Percentiles rank a stretch among this genome's conserved stretches.
Conservation (phyloP, 2,329 filamentous ascomycete species). For the Xylaria sp. region DNA sequence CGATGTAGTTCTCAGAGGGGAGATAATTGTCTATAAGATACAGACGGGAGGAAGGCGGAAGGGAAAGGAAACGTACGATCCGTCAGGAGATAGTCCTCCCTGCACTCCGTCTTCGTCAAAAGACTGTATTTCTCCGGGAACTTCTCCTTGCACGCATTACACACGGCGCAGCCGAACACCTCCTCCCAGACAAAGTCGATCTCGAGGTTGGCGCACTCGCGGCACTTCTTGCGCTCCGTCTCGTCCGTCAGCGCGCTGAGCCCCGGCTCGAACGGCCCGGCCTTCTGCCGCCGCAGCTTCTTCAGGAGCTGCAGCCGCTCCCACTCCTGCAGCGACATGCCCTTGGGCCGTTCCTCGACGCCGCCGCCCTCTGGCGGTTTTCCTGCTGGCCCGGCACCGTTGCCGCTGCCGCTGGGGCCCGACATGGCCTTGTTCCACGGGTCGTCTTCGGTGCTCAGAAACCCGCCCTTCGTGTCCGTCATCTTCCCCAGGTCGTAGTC, state of each 20-base stretch:
- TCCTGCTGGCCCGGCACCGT: conserved; percentile 30
- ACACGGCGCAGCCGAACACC: conserved; percentile 76
- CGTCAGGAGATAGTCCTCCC: conserved; percentile 92
- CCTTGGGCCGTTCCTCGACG: conserved; percentile 71
- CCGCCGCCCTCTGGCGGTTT: conserved; percentile 39
- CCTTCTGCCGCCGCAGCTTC: conserved; percentile 72
- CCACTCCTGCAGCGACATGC: conserved; percentile 93
- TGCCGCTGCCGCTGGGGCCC: conserved; percentile 41
- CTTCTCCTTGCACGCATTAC: conserved; percentile 85
- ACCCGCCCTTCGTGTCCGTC: conserved; percentile 97
- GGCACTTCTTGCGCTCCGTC: conserved; percentile 73
- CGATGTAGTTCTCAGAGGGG: too few species aligned
- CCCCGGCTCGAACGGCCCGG: conserved; percentile 86
- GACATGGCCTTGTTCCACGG: conserved; percentile 81
- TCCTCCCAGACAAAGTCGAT: conserved; percentile 97
- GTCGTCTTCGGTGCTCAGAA: conserved; percentile 89
- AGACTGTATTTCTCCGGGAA: conserved; percentile 91
- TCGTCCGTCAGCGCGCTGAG: conserved; percentile 74
- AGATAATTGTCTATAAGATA: background rate
- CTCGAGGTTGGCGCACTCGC: conserved; percentile 82
- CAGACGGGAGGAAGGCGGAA: background rate
- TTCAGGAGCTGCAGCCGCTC: conserved; percentile 79
- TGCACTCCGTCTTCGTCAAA: conserved; percentile 94
- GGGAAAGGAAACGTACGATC: conserved; percentile 66
- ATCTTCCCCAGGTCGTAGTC: conserved; percentile 98